phyloP scores from a whole-genome alignment of 2,329 filamentous ascomycete genomes.

The Phaeosphaeria sp. region DNA sequence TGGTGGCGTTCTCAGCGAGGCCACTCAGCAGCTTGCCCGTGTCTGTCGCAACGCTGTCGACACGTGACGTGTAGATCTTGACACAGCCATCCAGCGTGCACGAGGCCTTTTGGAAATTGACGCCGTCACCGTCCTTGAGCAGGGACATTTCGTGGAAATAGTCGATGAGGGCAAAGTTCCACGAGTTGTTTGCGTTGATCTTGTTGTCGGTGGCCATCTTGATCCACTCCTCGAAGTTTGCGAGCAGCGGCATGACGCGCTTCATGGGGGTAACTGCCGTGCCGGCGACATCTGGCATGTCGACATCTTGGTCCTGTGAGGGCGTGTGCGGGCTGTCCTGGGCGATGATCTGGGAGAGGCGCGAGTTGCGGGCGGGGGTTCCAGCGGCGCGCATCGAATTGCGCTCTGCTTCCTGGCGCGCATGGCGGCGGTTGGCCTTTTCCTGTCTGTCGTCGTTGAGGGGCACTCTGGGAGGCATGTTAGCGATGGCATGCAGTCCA shows the following conservation, averaged over 20 bases:
- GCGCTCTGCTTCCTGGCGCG: conserved; percentile 87
- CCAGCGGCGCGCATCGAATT: conserved; percentile 87
- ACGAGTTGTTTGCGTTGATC: conserved; percentile 97
- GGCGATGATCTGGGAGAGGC: conserved; percentile 61
- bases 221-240: conserved; percentile 99
- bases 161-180: conserved; percentile 99
- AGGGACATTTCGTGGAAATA: conserved; percentile 99
- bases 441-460: conserved; percentile 95
- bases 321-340: conserved; percentile 60
- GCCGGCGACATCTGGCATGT: conserved; percentile 68
- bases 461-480: conserved; percentile 70
- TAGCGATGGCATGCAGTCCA: conserved; percentile 1
- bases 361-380: conserved; percentile 70
- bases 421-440: conserved; percentile 88
- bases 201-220: conserved; percentile 99
- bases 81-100: conserved; percentile 97
- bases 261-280: conserved; percentile 92
- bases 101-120: conserved; percentile 98
- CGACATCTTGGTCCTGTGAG: conserved; percentile 56
- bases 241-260: conserved; percentile 83
- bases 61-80: conserved; percentile 98
- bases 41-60: conserved; percentile 97
- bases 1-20: conserved; percentile 81
- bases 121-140: conserved; percentile 91
- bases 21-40: conserved; percentile 94